Percentiles rank a stretch among this genome's conserved stretches.
Evolutionary conservation across 1,284 basidiomycete species (phyloP).

Genomic region (Phellopilus nigrolimitatus): DNA sequence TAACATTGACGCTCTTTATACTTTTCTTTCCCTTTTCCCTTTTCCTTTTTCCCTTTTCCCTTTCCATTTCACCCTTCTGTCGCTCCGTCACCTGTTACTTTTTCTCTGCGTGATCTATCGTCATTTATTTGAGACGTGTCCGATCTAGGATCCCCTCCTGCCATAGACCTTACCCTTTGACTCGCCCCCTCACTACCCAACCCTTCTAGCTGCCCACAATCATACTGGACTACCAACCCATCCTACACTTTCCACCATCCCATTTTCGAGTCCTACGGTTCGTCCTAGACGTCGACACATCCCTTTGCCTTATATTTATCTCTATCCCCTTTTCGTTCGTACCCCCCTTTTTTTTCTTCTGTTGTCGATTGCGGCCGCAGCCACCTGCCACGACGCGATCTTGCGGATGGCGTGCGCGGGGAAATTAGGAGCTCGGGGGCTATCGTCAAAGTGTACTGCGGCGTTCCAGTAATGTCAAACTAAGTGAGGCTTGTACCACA

Average conservation of each 20-base stretch:
- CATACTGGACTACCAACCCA: not conserved
- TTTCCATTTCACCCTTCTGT: not conserved
- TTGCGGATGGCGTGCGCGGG: not conserved
- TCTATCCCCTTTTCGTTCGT: not conserved
- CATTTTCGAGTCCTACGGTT: not conserved
- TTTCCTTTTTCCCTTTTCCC: constrained; percentile 1
- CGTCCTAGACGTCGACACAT: not conserved
- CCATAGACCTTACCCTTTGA: not conserved
- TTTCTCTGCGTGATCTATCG: not conserved
- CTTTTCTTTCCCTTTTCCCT: not conserved
- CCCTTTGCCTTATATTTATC: constrained; percentile 2
- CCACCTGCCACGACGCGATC: not conserved
- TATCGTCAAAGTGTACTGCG: not conserved
- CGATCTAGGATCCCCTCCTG: not conserved
- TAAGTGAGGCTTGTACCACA: constrained; percentile 6
- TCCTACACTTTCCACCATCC: not conserved
- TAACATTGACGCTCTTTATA: constrained; percentile 1
- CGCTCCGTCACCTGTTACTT: not conserved
- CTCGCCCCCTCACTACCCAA: not conserved
- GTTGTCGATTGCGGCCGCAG: not conserved
- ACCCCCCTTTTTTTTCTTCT: not conserved
- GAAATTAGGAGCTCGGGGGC: not conserved
- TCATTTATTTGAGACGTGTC: not conserved
- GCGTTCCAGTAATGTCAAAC: not conserved
- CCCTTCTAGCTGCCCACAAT: not conserved